These are phyloP conservation scores for Penicillium macrosclerotiorum DNA, from an alignment of 495 filamentous ascomycete species.

Conservation along the genomic window DNA sequence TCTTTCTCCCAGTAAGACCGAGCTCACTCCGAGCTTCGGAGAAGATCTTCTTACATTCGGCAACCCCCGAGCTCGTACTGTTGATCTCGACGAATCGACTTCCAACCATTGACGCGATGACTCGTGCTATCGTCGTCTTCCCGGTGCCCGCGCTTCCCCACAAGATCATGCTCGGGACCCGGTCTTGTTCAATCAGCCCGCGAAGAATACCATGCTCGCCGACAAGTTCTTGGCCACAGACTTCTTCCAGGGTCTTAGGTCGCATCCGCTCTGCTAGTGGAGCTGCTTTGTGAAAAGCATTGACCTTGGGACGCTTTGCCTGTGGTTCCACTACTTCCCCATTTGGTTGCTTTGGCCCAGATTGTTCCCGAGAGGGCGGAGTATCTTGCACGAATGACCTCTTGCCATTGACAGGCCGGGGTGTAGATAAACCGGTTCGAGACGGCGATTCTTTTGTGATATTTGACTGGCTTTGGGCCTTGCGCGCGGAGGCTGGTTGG, in stretches of 20 bases:
- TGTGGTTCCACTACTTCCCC: conserved; percentile 29
- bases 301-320: conserved; percentile 61
- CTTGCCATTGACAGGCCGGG: conserved; percentile 35
- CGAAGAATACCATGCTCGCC: conserved; percentile 80
- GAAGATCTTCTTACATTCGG: conserved; percentile 93
- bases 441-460: conserved; percentile 19
- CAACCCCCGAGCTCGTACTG: conserved; percentile 87
- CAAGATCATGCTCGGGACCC: conserved; percentile 90
- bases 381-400: conserved; percentile 29
- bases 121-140: conserved; percentile 95
- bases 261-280: conserved; percentile 95
- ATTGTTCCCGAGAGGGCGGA: conserved; percentile 15
- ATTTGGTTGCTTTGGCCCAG: conserved; percentile 13
- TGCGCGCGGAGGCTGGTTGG: conserved; percentile 61
- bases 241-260: conserved; percentile 76
- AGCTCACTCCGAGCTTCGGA: conserved; percentile 80
- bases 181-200: conserved; percentile 82
- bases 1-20: conserved; percentile 77
- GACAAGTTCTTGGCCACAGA: conserved; percentile 89
- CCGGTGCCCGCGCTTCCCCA: conserved; percentile 93
- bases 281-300: conserved; percentile 62
- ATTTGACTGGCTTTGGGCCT: conserved; percentile 30
- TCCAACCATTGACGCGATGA: conserved; percentile 77
- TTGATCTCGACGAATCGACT: conserved; percentile 95
- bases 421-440: conserved; percentile 21